phyloP scores from a whole-genome alignment of 2,329 filamentous ascomycete genomes.

The Fusarium concolor region DNA sequence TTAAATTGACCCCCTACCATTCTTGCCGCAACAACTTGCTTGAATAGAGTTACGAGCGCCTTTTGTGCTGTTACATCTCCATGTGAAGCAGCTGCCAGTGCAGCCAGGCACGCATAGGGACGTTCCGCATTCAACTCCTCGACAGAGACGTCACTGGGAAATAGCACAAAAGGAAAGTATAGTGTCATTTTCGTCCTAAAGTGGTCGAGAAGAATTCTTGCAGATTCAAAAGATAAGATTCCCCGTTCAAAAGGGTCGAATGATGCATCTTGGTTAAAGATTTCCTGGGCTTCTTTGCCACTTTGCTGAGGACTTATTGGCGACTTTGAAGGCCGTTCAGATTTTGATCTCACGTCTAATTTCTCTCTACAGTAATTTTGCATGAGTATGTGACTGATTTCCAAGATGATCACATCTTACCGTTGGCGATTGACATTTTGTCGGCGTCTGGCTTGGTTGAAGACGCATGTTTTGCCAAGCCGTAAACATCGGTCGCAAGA shows the following conservation, averaged over 20 bases:
- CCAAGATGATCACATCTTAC: background rate
- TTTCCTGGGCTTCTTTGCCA: background rate
- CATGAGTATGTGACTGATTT: rapidly evolving
- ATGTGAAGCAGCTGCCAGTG: conserved; percentile 41
- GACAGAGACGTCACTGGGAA: conserved; percentile 25
- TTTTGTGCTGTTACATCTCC: conserved; percentile 34
- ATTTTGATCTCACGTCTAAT: background rate
- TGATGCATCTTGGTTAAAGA: conserved; percentile 13
- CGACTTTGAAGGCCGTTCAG: conserved; percentile 18
- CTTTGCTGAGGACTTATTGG: conserved; percentile 1
- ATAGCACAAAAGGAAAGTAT: conserved; percentile 48
- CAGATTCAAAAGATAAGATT: conserved; percentile 30
- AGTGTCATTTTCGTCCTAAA: conserved; percentile 41
- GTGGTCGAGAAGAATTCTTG: conserved; percentile 21
- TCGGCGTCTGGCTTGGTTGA: conserved; percentile 46
- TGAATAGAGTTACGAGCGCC: conserved; percentile 42
- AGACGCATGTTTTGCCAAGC: conserved; percentile 49
- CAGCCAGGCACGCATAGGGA: conserved; percentile 45
- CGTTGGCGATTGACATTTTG: conserved; percentile 23
- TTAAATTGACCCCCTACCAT: conserved; percentile 39
- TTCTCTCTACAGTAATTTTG: background rate
- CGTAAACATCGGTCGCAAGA: conserved; percentile 50
- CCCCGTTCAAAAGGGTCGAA: conserved; percentile 41
- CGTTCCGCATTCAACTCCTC: conserved; percentile 29
- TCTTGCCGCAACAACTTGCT: conserved; percentile 34